phyloP scores from a whole-genome alignment of 1,284 basidiomycete genomes.

The Phenoliferia sp. region DNA sequence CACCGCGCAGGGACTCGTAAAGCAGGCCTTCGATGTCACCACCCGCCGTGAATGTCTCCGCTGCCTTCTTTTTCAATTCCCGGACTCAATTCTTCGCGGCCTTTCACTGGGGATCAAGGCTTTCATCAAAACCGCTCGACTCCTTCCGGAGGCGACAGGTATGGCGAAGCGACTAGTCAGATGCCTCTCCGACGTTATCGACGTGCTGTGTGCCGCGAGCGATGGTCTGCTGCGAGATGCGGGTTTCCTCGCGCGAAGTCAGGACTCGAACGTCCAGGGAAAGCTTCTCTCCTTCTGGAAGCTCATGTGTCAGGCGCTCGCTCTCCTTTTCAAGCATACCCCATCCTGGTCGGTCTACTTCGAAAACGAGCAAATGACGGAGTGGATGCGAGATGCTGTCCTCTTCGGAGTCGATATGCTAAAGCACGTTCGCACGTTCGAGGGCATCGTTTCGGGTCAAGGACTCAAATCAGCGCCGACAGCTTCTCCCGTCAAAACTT shows the following conservation, averaged over 20 bases:
- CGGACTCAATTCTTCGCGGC: conserved; percentile 62
- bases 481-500: conserved; percentile 41
- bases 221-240: conserved; percentile 62
- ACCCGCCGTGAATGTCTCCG: conserved; percentile 79
- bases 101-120: conserved; percentile 60
- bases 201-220: conserved; percentile 68
- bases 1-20: conserved; percentile 67
- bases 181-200: conserved; percentile 85
- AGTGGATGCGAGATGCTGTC: conserved; percentile 95
- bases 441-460: conserved; percentile 55
- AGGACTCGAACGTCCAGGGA: conserved; percentile 48
- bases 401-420: conserved; percentile 81
- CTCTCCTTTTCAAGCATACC: conserved; percentile 76
- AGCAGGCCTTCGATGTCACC: conserved; percentile 77
- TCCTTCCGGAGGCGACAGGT: conserved; percentile 74
- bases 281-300: conserved; percentile 70
- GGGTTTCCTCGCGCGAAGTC: conserved; percentile 47
- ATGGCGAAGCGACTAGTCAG: conserved; percentile 80
- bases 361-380: conserved; percentile 74
- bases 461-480: conserved; percentile 31
- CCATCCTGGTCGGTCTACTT: conserved; percentile 74
- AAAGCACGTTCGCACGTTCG: conserved; percentile 70
- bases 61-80: conserved; percentile 61
- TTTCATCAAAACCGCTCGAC: conserved; percentile 59
- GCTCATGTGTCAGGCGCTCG: conserved; percentile 70